These are phyloP conservation scores for Plantago major DNA, from an alignment of 257 asterid genomes.

Conservation along the genomic window DNA sequence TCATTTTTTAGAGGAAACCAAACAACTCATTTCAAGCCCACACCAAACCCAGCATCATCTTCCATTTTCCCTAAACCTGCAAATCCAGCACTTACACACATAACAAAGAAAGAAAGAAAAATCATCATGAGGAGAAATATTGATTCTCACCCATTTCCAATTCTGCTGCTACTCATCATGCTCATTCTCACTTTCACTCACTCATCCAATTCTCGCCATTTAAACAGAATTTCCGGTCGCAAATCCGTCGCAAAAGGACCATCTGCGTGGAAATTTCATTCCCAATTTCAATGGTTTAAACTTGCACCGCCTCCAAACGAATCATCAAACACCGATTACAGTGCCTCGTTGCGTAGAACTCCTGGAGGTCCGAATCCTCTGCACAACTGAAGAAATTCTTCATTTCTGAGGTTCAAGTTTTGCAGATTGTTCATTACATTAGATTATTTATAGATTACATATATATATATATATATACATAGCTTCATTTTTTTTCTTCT, in stretches of 20 bases:
- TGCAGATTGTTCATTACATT: constrained; percentile 20
- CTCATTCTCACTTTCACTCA: constrained; percentile 13
- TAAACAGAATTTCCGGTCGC: not conserved
- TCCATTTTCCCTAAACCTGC: not conserved
- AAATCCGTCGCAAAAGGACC: not conserved
- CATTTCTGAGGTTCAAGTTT: constrained; percentile 13
- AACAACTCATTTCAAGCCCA: not conserved
- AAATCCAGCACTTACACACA: too few species aligned
- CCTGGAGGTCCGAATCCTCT: constrained; percentile 64
- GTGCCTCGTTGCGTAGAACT: constrained; percentile 34
- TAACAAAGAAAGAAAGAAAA: too few species aligned
- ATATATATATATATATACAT: not conserved
- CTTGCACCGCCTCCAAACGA: constrained; percentile 26
- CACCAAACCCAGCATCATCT: not conserved
- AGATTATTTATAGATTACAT: too few species aligned
- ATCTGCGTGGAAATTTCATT: too few species aligned
- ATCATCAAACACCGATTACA: constrained; percentile 22
- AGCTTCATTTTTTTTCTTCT: not conserved
- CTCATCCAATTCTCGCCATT: constrained; percentile 22
- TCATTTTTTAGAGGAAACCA: not conserved
- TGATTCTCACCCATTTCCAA: constrained; percentile 7
- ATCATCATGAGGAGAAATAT: constrained; percentile 15
- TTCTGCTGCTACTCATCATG: constrained; percentile 23
- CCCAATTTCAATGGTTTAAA: too few species aligned
- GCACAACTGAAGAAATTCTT: constrained; percentile 35